These are phyloP conservation scores for Nitzschia putrida DNA, from an alignment of 108 stramenopile genomes.

Conservation along the genomic window DNA sequence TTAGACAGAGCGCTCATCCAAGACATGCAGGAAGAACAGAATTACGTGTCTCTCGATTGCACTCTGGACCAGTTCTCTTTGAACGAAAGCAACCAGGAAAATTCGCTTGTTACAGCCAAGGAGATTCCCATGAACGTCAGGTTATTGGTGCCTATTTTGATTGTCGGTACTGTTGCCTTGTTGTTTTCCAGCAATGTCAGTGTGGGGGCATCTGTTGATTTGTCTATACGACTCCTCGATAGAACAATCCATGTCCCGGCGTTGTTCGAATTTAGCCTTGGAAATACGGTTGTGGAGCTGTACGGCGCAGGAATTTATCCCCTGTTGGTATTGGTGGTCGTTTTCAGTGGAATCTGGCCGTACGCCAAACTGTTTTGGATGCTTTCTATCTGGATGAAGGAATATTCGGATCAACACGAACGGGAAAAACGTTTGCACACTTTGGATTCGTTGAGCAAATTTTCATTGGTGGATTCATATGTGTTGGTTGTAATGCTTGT, in stretches of 20 bases:
- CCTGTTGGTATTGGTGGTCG: conserved; percentile 76
- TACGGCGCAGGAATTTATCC: conserved; percentile 83
- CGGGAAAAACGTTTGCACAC: conserved; percentile 75
- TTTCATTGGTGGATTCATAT: conserved; percentile 89
- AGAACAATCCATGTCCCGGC: conserved; percentile 45
- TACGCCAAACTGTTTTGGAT: conserved; percentile 85
- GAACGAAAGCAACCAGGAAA: conserved; percentile 14
- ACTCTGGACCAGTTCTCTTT: background rate
- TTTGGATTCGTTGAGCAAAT: conserved; percentile 88
- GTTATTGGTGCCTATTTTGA: conserved; percentile 39
- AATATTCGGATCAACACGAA: conserved; percentile 15
- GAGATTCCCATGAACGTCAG: conserved; percentile 24
- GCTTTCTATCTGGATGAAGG: conserved; percentile 67
- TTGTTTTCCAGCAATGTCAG: conserved; percentile 71
- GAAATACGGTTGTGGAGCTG: conserved; percentile 82
- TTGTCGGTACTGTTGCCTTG: conserved; percentile 56
- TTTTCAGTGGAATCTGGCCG: conserved; percentile 91
- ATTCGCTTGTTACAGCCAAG: conserved; percentile 21
- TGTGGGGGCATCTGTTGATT: conserved; percentile 77
- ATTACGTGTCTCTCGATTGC: background rate
- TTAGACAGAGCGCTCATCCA: conserved; percentile 13
- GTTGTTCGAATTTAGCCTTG: conserved; percentile 76
- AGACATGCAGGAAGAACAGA: conserved; percentile 21
- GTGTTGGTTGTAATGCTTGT: conserved; percentile 89
- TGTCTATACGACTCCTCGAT: conserved; percentile 39